A percentile compares a stretch with the other conserved stretches of the same genome.
phyloP scores from a whole-genome alignment of 345 rosid genomes.

The Syzygium aromaticum region DNA sequence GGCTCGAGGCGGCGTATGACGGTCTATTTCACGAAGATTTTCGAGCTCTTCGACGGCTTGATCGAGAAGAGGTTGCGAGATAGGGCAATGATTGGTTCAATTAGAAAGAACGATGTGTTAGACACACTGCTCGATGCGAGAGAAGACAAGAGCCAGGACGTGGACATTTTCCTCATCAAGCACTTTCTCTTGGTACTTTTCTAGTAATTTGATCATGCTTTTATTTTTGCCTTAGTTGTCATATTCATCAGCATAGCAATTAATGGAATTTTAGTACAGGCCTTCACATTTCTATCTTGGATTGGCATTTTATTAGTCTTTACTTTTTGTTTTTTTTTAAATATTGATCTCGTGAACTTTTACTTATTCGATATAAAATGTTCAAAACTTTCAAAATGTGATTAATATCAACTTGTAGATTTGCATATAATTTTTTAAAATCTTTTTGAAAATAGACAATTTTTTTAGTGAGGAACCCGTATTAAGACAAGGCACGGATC shows the following conservation, averaged over 20 bases:
- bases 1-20: slow-evolving; percentile 13
- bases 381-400: neutral
- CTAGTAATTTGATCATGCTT: neutral
- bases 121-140: slow-evolving; percentile 24
- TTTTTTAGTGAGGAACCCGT: neutral
- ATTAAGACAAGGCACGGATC: neutral
- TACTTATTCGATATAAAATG: neutral
- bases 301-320: neutral
- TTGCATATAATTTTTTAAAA: neutral
- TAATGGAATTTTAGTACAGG: neutral
- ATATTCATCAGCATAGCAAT: neutral
- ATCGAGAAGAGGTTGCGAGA: slow-evolving; percentile 11
- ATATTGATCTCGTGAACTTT: neutral
- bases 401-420: neutral
- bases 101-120: slow-evolving; percentile 18
- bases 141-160: slow-evolving; percentile 16
- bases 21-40: slow-evolving; percentile 6
- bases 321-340: neutral
- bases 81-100: neutral
- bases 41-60: slow-evolving; percentile 13
- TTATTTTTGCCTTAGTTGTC: neutral
- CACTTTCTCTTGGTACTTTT: slow-evolving; percentile 13
- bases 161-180: slow-evolving; percentile 8
- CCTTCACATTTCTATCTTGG: neutral
- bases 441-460: too few relatives aligned